phyloP scores from a whole-genome alignment of 139 green algal species.

The Chlamydomonas asymmetrica region DNA sequence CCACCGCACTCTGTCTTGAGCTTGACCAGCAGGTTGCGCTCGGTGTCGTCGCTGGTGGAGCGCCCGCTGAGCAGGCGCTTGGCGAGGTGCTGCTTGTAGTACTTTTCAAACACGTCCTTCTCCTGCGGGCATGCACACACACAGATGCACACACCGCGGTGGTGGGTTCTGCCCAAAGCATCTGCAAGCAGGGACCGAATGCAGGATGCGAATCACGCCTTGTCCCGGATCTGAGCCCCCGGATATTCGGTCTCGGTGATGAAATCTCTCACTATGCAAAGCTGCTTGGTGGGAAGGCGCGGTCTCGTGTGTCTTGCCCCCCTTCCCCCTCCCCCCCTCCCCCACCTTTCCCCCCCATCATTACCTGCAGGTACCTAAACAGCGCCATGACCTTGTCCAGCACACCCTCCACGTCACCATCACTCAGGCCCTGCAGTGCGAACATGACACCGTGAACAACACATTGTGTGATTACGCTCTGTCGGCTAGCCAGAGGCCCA shows the following conservation, averaged over 20 bases:
- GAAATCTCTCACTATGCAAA: neutral
- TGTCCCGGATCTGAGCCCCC: neutral
- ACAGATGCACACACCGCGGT: constrained; percentile 4
- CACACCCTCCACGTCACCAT: constrained; percentile 86
- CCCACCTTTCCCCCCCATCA: too few relatives aligned
- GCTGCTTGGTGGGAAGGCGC: too few relatives aligned
- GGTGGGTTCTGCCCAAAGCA: too few relatives aligned
- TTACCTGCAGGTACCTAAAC: constrained; percentile 68
- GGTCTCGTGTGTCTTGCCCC: too few relatives aligned
- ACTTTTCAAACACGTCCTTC: constrained; percentile 99
- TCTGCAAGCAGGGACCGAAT: too few relatives aligned
- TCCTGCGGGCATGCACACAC: constrained; percentile 69
- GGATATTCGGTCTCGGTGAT: neutral
- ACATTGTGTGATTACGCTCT: too few relatives aligned
- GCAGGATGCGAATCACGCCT: too few relatives aligned
- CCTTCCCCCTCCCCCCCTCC: too few relatives aligned
- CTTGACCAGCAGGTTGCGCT: constrained; percentile 93
- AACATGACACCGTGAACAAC: too few relatives aligned
- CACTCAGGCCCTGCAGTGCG: constrained; percentile 76
- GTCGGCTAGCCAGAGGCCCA: too few relatives aligned
- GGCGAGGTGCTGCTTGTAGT: constrained; percentile 98
- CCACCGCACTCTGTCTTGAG: constrained; percentile 99
- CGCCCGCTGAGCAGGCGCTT: constrained; percentile 89
- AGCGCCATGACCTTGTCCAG: constrained; percentile 94
- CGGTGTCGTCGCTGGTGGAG: constrained; percentile 71